These are phyloP conservation scores for Wickerhamomyces mucosus DNA, from an alignment of 805 yeast genomes.

Conservation along the genomic window DNA sequence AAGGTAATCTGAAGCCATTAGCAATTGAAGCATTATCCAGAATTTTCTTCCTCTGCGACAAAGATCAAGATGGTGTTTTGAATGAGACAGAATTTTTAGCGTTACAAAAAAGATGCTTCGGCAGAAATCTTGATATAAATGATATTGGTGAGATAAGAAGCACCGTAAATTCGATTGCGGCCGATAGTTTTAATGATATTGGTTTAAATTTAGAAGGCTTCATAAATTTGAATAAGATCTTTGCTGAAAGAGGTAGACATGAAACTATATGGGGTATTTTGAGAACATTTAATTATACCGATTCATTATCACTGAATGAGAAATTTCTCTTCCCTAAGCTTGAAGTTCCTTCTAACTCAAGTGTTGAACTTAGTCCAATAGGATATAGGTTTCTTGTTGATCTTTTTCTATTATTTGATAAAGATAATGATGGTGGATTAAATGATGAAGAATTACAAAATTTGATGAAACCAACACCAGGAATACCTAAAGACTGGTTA, in stretches of 20 bases:
- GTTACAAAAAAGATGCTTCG: conserved; percentile 71
- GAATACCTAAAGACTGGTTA: conserved; percentile 80
- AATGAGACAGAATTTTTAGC: conserved; percentile 60
- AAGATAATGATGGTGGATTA: conserved; percentile 94
- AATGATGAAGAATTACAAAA: conserved; percentile 59
- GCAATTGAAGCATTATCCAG: conserved; percentile 71
- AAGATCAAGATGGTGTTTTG: conserved; percentile 81
- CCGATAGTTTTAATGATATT: conserved; percentile 25
- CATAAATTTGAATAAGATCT: conserved; percentile 63
- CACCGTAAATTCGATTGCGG: conserved; percentile 22
- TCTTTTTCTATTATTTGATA: conserved; percentile 76
- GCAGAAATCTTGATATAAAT: conserved; percentile 40
- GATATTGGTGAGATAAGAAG: conserved; percentile 37
- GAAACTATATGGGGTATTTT: conserved; percentile 96
- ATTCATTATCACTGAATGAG: conserved; percentile 78
- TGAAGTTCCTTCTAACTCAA: conserved; percentile 63
- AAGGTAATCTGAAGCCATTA: conserved; percentile 68
- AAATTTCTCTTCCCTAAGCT: conserved; percentile 69
- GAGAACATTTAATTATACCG: conserved; percentile 83
- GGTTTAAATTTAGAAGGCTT: conserved; percentile 76
- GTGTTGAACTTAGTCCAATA: conserved; percentile 85
- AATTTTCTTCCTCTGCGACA: conserved; percentile 77
- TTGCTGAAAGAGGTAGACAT: conserved; percentile 87
- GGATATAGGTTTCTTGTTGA: conserved; percentile 93
- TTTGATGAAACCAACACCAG: conserved; percentile 86